These are phyloP conservation scores for Coemansia asiatica DNA, from an alignment of 192 early-diverging fungal genomes.

Conservation along the genomic window DNA sequence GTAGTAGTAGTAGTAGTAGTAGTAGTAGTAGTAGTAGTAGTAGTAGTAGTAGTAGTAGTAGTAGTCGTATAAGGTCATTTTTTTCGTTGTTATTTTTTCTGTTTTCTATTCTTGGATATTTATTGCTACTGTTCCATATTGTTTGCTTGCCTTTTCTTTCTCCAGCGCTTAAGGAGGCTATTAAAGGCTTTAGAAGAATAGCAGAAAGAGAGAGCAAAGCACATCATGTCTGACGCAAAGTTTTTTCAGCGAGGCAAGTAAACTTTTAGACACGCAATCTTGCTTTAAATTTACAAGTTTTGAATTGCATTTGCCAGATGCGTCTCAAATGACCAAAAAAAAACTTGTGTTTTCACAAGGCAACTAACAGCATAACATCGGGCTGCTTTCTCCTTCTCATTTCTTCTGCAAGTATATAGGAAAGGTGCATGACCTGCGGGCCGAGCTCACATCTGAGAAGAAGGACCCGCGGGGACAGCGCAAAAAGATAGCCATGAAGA, in stretches of 20 bases:
- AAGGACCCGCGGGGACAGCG: conserved; percentile 76
- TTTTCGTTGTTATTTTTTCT: too few relatives aligned
- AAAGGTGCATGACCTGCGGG: conserved; percentile 86
- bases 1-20: too few relatives aligned
- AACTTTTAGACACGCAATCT: neutral
- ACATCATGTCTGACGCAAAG: conserved; percentile 67
- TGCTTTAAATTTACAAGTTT: neutral
- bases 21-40: too few relatives aligned
- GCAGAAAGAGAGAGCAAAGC: neutral
- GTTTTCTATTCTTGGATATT: too few relatives aligned
- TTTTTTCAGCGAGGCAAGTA: conserved; percentile 75
- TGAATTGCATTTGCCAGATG: conserved; percentile 1
- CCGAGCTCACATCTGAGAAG: conserved; percentile 84
- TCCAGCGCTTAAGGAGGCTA: neutral
- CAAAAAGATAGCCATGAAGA: conserved; percentile 84
- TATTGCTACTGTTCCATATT: too few relatives aligned
- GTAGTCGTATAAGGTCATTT: too few relatives aligned
- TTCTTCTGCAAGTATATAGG: conserved; percentile 50
- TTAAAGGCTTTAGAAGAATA: neutral
- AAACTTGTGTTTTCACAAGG: neutral
- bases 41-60: too few relatives aligned
- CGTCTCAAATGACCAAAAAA: neutral
- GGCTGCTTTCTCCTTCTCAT: neutral
- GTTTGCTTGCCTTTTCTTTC: too few relatives aligned
- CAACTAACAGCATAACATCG: neutral